Evolutionary conservation across 202 grass and related monocot genomes (phyloP), one percentile per base, ranked within the genome.

Genomic region (Cymbopogon flexuosus): DNA sequence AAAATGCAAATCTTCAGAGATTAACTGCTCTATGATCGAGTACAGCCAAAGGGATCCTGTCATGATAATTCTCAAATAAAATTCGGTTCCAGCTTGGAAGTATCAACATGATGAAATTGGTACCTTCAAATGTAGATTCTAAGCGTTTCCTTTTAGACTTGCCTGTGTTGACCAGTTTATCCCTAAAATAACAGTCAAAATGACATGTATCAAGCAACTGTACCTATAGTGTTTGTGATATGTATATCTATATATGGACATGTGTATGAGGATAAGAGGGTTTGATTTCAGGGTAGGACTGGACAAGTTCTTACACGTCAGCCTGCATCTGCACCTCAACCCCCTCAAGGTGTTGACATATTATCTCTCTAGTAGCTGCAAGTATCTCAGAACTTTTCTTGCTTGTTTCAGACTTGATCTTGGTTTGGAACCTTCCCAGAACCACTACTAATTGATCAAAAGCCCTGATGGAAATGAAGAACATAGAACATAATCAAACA

Each of bases 71-170:
- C 24, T 71, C 18, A 86, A 46, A 51, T 64, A 47, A 10, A 74
- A 51, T 64, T 62, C 65, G 81, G 13, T 45, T 23, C 11, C 27
- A 16, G 54, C 68, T 62, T 65, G 47, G 51, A 57, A 69, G 66
- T 43, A 85, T 75, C 57, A 33, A 45, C 43, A 62, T 81, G 68
- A 65, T 21, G n/a, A 70, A 83, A 76, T 23, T 10, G 18, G 14
- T 83, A 99, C 96, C 96, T 87, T 99, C 82, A 77, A 96, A 90
- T 88, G 91, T 90, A 83, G 87, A 96, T 78, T 99, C 92, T 80
- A 99, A 22, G 8, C 82, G 86, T 77, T 91, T 96, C 72, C 89
- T 88, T 87, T 96, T 93, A 56, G 85, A 90, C 80, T 88, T 99
- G 47, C 92, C 86, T 79, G 66, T 77, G 43, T 70, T 80, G 12